Evolutionary conservation across 2,329 filamentous ascomycete species (phyloP).

Genomic region (Sphaerulina musiva): DNA sequence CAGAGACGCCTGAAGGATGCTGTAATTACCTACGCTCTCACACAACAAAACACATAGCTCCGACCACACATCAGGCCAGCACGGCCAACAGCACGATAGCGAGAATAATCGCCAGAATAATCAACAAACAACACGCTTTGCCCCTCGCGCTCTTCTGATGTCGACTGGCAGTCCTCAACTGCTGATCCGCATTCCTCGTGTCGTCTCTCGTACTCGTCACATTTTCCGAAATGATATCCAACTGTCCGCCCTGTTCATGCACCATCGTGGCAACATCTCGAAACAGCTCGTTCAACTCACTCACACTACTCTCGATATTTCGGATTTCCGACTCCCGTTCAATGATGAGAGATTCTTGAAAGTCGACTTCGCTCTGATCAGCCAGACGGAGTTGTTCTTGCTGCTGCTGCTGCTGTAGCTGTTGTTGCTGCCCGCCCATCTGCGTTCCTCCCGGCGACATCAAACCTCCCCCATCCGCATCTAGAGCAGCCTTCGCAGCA

Average conservation of each 20-base stretch:
- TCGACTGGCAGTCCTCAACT: constrained; percentile 75
- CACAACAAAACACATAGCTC: not conserved
- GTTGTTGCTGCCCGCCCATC: constrained; percentile 47
- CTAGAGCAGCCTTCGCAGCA: constrained; percentile 73
- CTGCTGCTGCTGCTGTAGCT: constrained; percentile 50
- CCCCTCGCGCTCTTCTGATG: constrained; percentile 95
- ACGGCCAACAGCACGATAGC: constrained; percentile 85
- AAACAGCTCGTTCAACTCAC: constrained; percentile 93
- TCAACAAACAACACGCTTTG: constrained; percentile 84
- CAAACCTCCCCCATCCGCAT: constrained; percentile 29
- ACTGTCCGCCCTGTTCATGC: constrained; percentile 79
- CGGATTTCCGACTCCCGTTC: constrained; percentile 96
- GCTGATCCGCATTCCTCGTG: constrained; percentile 76
- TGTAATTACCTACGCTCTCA: not conserved
- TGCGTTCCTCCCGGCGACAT: constrained; percentile 36
- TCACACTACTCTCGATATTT: constrained; percentile 93
- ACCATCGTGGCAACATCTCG: constrained; percentile 97
- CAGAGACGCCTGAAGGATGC: not conserved
- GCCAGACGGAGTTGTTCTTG: constrained; percentile 71
- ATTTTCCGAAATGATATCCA: constrained; percentile 83
- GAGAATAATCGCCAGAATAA: constrained; percentile 83
- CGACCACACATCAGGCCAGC: constrained; percentile 25
- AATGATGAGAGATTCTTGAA: constrained; percentile 90
- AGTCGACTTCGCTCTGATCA: constrained; percentile 90
- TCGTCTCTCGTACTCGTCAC: constrained; percentile 76